Evolutionary conservation across 1,284 basidiomycete genomes (phyloP), one percentile per base, ranked within the genome.

Genomic region (Trametes pubescens): DNA sequence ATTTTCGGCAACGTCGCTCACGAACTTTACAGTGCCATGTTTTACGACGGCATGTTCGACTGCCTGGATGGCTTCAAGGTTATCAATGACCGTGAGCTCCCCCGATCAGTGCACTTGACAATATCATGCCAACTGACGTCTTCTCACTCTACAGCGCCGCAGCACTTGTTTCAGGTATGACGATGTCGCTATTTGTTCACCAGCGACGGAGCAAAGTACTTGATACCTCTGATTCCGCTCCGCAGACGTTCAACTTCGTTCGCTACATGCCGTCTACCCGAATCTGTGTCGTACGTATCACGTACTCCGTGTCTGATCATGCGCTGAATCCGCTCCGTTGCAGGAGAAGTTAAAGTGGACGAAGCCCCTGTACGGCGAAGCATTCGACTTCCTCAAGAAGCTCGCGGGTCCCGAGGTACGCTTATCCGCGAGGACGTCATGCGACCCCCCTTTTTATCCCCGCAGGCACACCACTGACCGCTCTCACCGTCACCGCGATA

Each of bases 341-440:
- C 24, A 88, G 86, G 81, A 83, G 18, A 89, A 87, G 73, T 84
- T 91, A 62, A 83, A 77, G 71, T 81, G 88, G 52, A 84, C 80
- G 6, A 81, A 80, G 59, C 81, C 86, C 0, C 85, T 89, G 62
- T 88, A 89, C 69, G 75, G 85, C 24, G 81, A 85, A 37, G 82
- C 87, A 57, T 90, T 89, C 71, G 81, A 85, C 59, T 84, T 78
- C 52, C 73, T 89, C 59, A 89, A 86, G 72, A 77, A 74, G 37
- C 72, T 86, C 18, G 84, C 86, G 35, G 73, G 82, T 16, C 76
- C 82, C 16, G 81, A 89, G 75, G 86, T 85, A 64, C 16, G 71
- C 64, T 21, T 13, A 16, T 13, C 34, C 43, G 32, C 32, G n/a
- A 22, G 49, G 16, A n/a, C 8, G 10, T 43, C 35, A 51, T 40